Conservation (phyloP, 2,329 filamentous ascomycete genomes). For the Hypocreales sp. region DNA sequence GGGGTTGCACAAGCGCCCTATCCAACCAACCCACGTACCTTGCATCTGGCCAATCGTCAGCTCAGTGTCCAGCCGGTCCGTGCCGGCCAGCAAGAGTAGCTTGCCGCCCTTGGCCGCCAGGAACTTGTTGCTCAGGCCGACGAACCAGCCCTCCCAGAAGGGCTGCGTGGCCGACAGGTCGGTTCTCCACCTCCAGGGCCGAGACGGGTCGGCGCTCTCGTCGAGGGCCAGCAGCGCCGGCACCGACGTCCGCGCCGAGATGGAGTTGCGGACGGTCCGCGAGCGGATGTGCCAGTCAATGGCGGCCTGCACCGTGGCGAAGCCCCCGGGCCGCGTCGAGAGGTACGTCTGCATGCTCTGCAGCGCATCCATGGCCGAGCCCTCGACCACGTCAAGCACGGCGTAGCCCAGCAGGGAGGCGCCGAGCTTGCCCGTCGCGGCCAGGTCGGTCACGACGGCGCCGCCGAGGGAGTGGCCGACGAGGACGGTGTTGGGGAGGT, state of each 20-base stretch:
- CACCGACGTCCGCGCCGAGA: constrained; percentile 77
- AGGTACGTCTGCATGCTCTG: constrained; percentile 91
- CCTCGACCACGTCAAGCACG: constrained; percentile 90
- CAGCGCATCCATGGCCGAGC: constrained; percentile 86
- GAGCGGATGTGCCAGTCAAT: constrained; percentile 92
- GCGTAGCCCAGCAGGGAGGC: constrained; percentile 64
- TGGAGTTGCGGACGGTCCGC: constrained; percentile 68
- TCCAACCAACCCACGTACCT: constrained; percentile 31
- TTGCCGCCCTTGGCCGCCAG: constrained; percentile 70
- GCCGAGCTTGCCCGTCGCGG: constrained; percentile 50
- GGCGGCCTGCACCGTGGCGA: constrained; percentile 60
- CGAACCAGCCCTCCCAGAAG: constrained; percentile 93
- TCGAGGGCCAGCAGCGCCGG: constrained; percentile 54
- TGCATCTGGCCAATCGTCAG: constrained; percentile 96
- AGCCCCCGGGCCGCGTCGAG: constrained; percentile 62
- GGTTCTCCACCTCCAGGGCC: constrained; percentile 72
- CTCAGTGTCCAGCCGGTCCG: constrained; percentile 79
- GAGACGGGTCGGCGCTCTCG: constrained; percentile 17
- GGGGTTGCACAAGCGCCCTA: not conserved
- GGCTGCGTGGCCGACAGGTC: constrained; percentile 69
- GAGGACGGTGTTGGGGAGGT: constrained; percentile 60
- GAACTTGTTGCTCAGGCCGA: constrained; percentile 78
- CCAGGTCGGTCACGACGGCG: constrained; percentile 75
- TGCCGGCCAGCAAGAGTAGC: constrained; percentile 70
- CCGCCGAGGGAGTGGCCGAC: constrained; percentile 90